Conservation (phyloP, 2,329 filamentous ascomycete species). For the Juglanconis oblonga region DNA sequence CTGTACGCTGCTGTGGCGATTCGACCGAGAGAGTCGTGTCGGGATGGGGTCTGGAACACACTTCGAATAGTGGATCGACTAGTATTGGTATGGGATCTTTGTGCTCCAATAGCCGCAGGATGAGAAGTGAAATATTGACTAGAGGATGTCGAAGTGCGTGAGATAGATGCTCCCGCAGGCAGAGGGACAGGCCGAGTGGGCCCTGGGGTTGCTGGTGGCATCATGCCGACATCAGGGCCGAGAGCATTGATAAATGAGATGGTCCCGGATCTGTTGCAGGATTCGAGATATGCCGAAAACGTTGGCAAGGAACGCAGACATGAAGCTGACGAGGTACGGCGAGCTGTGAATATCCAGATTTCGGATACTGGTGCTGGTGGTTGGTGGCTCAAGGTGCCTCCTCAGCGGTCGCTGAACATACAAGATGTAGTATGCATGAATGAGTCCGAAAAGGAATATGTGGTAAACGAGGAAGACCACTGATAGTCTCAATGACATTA, state of each 20-base stretch:
- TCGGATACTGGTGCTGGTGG: neutral
- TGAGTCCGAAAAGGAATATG: neutral
- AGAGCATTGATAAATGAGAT: neutral
- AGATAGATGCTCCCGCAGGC: neutral
- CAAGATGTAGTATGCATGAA: neutral
- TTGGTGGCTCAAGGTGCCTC: neutral
- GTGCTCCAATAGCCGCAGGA: neutral
- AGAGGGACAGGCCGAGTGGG: neutral
- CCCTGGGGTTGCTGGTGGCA: neutral
- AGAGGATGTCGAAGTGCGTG: neutral
- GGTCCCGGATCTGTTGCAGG: neutral
- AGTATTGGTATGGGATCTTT: neutral
- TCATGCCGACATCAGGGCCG: neutral
- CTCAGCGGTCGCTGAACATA: neutral
- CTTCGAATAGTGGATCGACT: neutral
- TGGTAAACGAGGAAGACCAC: neutral
- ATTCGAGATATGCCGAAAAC: neutral
- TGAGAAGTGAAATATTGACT: neutral
- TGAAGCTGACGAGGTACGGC: neutral
- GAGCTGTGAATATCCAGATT: neutral
- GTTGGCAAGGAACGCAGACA: neutral
- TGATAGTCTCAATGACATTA: neutral
- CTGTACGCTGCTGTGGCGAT: constrained; percentile 4
- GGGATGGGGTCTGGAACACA: neutral
- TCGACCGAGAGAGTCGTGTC: neutral